phyloP scores from a whole-genome alignment of 1,139 yeast species.

The Suhomyces yuchorum region DNA sequence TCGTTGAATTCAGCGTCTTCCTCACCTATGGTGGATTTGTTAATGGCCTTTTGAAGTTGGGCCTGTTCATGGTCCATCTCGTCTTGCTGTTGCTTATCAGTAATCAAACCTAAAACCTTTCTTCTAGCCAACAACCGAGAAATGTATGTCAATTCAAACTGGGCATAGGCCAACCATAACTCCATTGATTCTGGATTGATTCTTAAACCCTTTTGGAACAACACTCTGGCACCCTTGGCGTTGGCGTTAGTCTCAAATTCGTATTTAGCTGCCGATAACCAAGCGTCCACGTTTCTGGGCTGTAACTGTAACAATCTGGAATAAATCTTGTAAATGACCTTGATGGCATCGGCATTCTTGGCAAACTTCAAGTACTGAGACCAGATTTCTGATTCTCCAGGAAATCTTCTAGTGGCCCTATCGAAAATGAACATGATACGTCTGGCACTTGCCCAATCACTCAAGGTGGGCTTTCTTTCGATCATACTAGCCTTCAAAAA shows the following conservation, averaged over 20 bases:
- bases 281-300: slow-evolving; percentile 86
- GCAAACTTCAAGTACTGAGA: slow-evolving; percentile 72
- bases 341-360: slow-evolving; percentile 70
- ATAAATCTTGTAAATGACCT: slow-evolving; percentile 79
- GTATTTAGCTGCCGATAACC: slow-evolving; percentile 95
- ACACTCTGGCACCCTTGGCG: slow-evolving; percentile 83
- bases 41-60: slow-evolving; percentile 26
- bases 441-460: slow-evolving; percentile 88
- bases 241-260: slow-evolving; percentile 89
- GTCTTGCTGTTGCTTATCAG: slow-evolving; percentile 68
- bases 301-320: slow-evolving; percentile 80
- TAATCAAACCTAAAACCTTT: slow-evolving; percentile 73
- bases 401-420: slow-evolving; percentile 78
- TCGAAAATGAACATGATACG: slow-evolving; percentile 83
- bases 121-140: slow-evolving; percentile 84
- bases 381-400: slow-evolving; percentile 81
- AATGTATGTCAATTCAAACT: slow-evolving; percentile 83
- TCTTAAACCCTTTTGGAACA: slow-evolving; percentile 83
- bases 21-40: slow-evolving; percentile 23
- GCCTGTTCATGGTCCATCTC: slow-evolving; percentile 48
- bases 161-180: slow-evolving; percentile 85
- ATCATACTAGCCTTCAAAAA: slow-evolving; percentile 54
- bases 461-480: slow-evolving; percentile 59
- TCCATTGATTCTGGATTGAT: slow-evolving; percentile 74
- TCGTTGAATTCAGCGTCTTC: slow-evolving; percentile 32